Conservation (phyloP, 768 basidiomycete species). For the Fomitopsis serialis region DNA sequence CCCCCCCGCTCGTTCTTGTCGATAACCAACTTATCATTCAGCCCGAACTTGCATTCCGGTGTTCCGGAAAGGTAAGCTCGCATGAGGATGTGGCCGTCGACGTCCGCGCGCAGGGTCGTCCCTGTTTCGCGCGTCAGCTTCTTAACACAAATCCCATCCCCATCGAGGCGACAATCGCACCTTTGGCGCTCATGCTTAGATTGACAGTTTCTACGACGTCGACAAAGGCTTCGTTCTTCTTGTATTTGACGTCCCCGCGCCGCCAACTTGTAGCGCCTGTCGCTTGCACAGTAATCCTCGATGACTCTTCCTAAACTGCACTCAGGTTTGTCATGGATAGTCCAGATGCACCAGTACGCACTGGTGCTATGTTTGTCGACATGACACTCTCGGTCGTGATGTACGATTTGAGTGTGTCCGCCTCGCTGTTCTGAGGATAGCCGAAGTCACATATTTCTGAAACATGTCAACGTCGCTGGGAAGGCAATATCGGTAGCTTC, state of each 20-base stretch:
- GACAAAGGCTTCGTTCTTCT: slow-evolving; percentile 99
- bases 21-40: slow-evolving; percentile 97
- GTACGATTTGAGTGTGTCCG: slow-evolving; percentile 94
- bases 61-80: slow-evolving; percentile 94
- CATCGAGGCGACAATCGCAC: slow-evolving; percentile 32
- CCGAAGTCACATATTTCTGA: slow-evolving; percentile 97
- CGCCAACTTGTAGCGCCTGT: slow-evolving; percentile 97
- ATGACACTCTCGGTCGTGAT: slow-evolving; percentile 98
- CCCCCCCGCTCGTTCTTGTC: slow-evolving; percentile 73
- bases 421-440: slow-evolving; percentile 98
- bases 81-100: slow-evolving; percentile 98
- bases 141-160: not conserved
- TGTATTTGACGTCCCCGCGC: slow-evolving; percentile 92
- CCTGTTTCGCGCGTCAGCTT: slow-evolving; percentile 42
- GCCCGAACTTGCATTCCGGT: slow-evolving; percentile 97
- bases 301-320: slow-evolving; percentile 78
- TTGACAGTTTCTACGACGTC: slow-evolving; percentile 98
- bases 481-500: not conserved
- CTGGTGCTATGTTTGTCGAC: slow-evolving; percentile 77
- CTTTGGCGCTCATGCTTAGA: slow-evolving; percentile 94
- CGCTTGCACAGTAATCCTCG: slow-evolving; percentile 95
- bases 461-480: not conserved
- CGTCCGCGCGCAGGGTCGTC: slow-evolving; percentile 88
- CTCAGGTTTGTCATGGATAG: not conserved
- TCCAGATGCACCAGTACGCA: slow-evolving; percentile 30